phyloP scores from a whole-genome alignment of 2,329 filamentous ascomycete species.

The Sporothrix phasma region DNA sequence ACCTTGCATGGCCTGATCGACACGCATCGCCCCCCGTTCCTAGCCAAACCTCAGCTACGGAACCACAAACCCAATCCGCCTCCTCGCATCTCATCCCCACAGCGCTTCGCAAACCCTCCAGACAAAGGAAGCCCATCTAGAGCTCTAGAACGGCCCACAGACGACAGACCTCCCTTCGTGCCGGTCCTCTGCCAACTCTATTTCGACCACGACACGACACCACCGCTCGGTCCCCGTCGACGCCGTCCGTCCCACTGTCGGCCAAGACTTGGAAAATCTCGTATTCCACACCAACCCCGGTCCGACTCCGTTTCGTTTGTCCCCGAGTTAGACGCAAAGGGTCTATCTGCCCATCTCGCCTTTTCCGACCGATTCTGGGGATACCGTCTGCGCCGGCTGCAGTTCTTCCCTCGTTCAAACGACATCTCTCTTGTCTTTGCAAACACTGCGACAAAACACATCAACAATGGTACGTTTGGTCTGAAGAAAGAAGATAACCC shows the following conservation, averaged over 20 bases:
- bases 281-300: neutral
- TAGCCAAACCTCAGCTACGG: no score
- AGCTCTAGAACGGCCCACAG: no score
- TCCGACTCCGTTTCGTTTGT: neutral
- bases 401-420: neutral
- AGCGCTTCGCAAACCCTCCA: neutral
- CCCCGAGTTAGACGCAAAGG: no score
- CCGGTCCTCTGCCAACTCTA: no score
- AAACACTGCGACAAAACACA: no score
- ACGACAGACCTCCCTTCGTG: no score
- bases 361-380: no score
- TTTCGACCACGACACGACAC: neutral
- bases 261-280: neutral
- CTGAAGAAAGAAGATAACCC: no score
- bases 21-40: neutral
- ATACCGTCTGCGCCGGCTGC: no score
- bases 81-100: neutral
- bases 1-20: slow-evolving; percentile 1
- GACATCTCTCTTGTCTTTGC: no score
- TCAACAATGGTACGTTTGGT: neutral
- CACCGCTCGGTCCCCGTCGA: no score
- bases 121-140: neutral
- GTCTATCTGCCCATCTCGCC: neutral
- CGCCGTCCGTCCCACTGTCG: neutral
- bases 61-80: neutral